Percentiles rank a stretch among this genome's conserved stretches.
These are phyloP conservation scores for Rugonectria rugulosa DNA, from an alignment of 2,329 filamentous ascomycete species.

Conservation along the genomic window DNA sequence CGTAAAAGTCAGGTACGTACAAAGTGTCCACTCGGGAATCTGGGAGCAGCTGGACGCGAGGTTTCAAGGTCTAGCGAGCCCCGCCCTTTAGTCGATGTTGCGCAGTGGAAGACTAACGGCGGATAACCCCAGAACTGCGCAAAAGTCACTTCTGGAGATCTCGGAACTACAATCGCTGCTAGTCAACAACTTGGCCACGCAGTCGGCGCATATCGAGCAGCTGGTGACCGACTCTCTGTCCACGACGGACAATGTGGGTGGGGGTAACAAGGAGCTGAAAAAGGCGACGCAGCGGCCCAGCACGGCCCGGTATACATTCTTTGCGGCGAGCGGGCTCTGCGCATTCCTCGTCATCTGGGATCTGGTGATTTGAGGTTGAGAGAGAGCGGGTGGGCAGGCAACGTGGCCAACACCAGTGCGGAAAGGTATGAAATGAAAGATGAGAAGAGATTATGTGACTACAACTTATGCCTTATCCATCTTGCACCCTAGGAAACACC, in stretches of 20 bases:
- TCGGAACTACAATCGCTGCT: conserved; percentile 90
- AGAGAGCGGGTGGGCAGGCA: conserved; percentile 6
- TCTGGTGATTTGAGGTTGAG: conserved; percentile 59
- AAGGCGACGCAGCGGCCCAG: conserved; percentile 77
- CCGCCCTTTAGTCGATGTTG: conserved; percentile 14
- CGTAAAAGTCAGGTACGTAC: conserved; percentile 86
- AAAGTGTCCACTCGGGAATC: conserved; percentile 5
- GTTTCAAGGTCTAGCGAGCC: conserved; percentile 1
- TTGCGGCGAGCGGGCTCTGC: conserved; percentile 78
- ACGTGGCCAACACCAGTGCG: conserved; percentile 3
- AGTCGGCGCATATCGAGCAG: conserved; percentile 89
- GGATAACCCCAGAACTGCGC: conserved; percentile 70
- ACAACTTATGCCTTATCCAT: conserved; percentile 12
- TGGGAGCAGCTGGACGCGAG: conserved; percentile 8
- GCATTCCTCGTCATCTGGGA: conserved; percentile 81
- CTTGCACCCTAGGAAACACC: conserved; percentile 11
- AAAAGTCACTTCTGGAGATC: conserved; percentile 91
- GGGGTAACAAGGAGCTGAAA: conserved; percentile 91
- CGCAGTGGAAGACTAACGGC: conserved; percentile 25
- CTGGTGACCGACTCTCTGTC: conserved; percentile 83
- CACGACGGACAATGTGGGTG: conserved; percentile 85
- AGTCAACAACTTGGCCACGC: conserved; percentile 82
- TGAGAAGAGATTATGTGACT: conserved; percentile 10
- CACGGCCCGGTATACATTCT: conserved; percentile 80
- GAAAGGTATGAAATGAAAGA: conserved; percentile 7